These are phyloP conservation scores for Gymnopilus junonius DNA, from an alignment of 768 basidiomycete genomes.

Conservation along the genomic window DNA sequence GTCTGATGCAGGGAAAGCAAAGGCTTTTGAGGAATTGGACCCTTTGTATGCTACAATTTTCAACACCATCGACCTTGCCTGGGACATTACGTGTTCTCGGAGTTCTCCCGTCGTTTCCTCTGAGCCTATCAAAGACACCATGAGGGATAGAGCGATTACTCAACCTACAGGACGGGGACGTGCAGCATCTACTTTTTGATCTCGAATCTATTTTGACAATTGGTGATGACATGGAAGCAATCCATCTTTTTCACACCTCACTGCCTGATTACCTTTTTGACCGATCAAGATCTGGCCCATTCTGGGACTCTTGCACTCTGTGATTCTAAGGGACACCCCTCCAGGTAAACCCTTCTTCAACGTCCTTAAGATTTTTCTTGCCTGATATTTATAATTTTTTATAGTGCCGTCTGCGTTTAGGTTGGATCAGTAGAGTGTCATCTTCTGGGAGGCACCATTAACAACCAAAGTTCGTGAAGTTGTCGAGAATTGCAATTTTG, in stretches of 20 bases:
- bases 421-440: too few relatives aligned
- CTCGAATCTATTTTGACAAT: slow-evolving; percentile 2
- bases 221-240: neutral
- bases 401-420: too few relatives aligned
- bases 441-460: too few relatives aligned
- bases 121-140: neutral
- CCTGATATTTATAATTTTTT: too few relatives aligned
- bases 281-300: neutral
- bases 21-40: slow-evolving; percentile 11
- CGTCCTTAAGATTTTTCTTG: too few relatives aligned
- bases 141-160: neutral
- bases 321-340: too few relatives aligned
- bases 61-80: neutral
- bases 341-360: neutral
- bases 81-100: neutral
- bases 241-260: neutral
- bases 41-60: slow-evolving; percentile 5
- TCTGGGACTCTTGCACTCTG: neutral
- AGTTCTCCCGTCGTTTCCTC: neutral
- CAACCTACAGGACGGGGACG: neutral
- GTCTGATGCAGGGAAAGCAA: neutral
- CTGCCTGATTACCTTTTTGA: neutral
- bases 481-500: too few relatives aligned
- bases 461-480: too few relatives aligned
- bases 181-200: neutral